Evolutionary conservation across 495 filamentous ascomycete genomes (phyloP).

Genomic region (Wilcoxina mikolae): DNA sequence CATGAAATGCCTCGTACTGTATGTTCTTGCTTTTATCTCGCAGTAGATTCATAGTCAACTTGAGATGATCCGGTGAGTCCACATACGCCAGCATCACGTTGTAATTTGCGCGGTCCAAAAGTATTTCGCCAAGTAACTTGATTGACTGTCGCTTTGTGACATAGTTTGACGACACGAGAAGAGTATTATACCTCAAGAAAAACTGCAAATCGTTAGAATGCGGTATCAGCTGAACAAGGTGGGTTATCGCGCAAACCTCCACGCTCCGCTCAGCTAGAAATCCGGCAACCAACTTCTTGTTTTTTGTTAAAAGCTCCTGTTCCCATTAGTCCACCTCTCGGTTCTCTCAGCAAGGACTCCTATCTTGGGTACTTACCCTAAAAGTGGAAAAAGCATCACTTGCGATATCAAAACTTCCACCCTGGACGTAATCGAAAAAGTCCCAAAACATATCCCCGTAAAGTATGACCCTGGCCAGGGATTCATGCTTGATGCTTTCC

Average conservation of each 20-base stretch:
- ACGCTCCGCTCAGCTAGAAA: slow-evolving; percentile 81
- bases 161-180: slow-evolving; percentile 86
- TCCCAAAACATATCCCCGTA: slow-evolving; percentile 94
- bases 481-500: slow-evolving; percentile 83
- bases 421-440: slow-evolving; percentile 97
- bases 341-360: slow-evolving; percentile 1
- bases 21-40: slow-evolving; percentile 95
- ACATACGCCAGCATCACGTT: slow-evolving; percentile 96
- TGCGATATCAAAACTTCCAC: slow-evolving; percentile 86
- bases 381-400: slow-evolving; percentile 97
- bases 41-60: slow-evolving; percentile 93
- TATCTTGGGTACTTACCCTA: slow-evolving; percentile 45
- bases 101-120: slow-evolving; percentile 92
- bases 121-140: slow-evolving; percentile 86
- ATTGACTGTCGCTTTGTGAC: slow-evolving; percentile 98
- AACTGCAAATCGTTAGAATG: slow-evolving; percentile 38
- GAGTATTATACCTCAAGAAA: slow-evolving; percentile 74
- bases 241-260: slow-evolving; percentile 9
- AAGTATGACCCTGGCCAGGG: slow-evolving; percentile 72
- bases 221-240: slow-evolving; percentile 1
- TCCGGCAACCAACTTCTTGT: slow-evolving; percentile 73
- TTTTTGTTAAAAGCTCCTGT: slow-evolving; percentile 83
- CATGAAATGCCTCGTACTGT: slow-evolving; percentile 97
- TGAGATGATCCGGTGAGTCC: slow-evolving; percentile 84
- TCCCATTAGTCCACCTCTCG: slow-evolving; percentile 1